Evolutionary conservation across 2,329 filamentous ascomycete species (phyloP).

Genomic region (Penicillium sp.): DNA sequence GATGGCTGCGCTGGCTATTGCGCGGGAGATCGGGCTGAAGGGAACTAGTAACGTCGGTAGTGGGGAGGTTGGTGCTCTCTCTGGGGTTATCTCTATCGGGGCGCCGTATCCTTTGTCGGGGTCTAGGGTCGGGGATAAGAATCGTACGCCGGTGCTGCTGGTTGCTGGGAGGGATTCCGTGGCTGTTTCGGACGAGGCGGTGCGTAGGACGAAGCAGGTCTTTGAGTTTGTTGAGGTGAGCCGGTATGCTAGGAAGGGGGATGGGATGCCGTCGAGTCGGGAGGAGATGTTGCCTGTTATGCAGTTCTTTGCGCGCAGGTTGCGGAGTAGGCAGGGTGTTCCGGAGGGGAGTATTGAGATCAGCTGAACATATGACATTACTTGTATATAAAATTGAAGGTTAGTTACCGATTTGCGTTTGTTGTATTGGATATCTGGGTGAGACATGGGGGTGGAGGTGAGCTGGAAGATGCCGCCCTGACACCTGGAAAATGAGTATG

Average conservation of each 20-base stretch:
- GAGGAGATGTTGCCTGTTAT: conserved; percentile 88
- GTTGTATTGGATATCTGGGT: too few species aligned
- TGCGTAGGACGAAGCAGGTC: conserved; percentile 55
- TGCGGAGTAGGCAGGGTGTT: conserved; percentile 39
- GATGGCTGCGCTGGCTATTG: conserved; percentile 51
- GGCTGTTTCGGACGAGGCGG: conserved; percentile 54
- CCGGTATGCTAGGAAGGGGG: conserved; percentile 60
- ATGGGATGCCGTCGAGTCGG: conserved; percentile 71
- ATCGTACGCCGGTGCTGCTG: conserved; percentile 36
- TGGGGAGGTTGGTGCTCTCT: conserved; percentile 22
- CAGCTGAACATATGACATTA: conserved; percentile 14
- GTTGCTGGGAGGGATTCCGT: conserved; percentile 35
- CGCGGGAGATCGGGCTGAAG: conserved; percentile 36
- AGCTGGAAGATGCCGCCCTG: not conserved
- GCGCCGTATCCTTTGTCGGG: conserved; percentile 34
- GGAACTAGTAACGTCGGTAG: not conserved
- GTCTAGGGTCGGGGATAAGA: conserved; percentile 26
- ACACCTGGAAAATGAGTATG: not conserved
- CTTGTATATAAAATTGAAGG: not conserved
- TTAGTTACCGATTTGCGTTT: not conserved
- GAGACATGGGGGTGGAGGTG: not conserved
- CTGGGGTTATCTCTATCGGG: conserved; percentile 38
- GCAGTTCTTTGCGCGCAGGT: conserved; percentile 53
- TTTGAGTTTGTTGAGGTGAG: conserved; percentile 61
- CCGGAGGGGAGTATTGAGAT: conserved; percentile 41